Conservation (phyloP, 495 filamentous ascomycete genomes). For the Corynascus novoguineensis region DNA sequence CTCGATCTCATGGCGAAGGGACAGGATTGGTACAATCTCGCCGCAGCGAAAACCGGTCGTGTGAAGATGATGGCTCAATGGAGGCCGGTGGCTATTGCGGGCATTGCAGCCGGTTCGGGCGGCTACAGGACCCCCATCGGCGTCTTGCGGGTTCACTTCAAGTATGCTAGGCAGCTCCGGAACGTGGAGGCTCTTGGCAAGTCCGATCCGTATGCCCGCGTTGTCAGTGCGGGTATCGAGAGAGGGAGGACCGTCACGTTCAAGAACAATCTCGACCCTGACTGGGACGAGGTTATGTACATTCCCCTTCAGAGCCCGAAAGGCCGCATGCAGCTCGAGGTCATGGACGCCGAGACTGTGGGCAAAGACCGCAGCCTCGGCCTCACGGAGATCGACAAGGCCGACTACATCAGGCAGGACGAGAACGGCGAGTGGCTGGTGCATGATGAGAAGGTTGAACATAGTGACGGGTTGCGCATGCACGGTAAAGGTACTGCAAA, state of each 20-base stretch:
- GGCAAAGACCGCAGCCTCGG: slow-evolving; percentile 85
- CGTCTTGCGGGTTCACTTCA: slow-evolving; percentile 91
- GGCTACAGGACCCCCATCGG: slow-evolving; percentile 92
- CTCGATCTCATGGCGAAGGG: slow-evolving; percentile 85
- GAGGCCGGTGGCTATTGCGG: slow-evolving; percentile 87
- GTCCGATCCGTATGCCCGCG: slow-evolving; percentile 88
- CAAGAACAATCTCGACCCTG: slow-evolving; percentile 89
- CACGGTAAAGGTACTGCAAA: slow-evolving; percentile 63
- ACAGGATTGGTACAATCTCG: slow-evolving; percentile 91
- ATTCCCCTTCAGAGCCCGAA: slow-evolving; percentile 82
- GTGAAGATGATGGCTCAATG: slow-evolving; percentile 86
- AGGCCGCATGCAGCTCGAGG: slow-evolving; percentile 81
- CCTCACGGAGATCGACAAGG: slow-evolving; percentile 62
- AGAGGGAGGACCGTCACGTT: slow-evolving; percentile 91
- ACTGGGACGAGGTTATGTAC: slow-evolving; percentile 95
- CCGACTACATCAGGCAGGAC: slow-evolving; percentile 72
- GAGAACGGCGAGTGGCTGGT: slow-evolving; percentile 78
- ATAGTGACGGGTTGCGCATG: slow-evolving; percentile 57
- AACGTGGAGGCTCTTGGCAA: slow-evolving; percentile 96
- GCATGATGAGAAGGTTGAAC: slow-evolving; percentile 64
- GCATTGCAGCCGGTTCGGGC: slow-evolving; percentile 64
- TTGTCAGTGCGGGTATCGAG: slow-evolving; percentile 82
- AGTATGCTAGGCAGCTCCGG: slow-evolving; percentile 70
- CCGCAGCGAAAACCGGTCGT: slow-evolving; percentile 73
- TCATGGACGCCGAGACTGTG: slow-evolving; percentile 92